Conservation (phyloP, 1,284 basidiomycete genomes). For the Lentinus polychrous region DNA sequence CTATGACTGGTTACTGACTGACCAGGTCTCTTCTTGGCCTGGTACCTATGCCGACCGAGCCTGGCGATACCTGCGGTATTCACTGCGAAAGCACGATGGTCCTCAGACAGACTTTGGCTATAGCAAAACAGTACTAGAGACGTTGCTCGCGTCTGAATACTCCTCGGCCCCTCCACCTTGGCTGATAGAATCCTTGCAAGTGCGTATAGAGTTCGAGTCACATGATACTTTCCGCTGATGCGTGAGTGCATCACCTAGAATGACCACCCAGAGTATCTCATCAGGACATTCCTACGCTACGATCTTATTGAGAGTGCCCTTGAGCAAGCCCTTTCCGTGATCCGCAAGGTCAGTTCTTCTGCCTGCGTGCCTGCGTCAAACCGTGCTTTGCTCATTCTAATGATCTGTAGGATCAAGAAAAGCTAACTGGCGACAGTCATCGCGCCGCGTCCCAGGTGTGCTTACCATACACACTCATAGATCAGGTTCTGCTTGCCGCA, state of each 20-base stretch:
- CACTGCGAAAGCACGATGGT: constrained; percentile 76
- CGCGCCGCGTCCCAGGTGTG: constrained; percentile 52
- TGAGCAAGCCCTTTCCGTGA: constrained; percentile 61
- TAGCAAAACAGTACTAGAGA: constrained; percentile 70
- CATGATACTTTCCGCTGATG: constrained; percentile 7
- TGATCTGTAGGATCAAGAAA: no score
- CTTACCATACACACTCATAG: constrained; percentile 82
- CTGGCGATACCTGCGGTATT: constrained; percentile 82
- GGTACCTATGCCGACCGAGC: constrained; percentile 78
- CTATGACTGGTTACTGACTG: constrained; percentile 76
- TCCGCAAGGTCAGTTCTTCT: constrained; percentile 53
- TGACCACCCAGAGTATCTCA: constrained; percentile 72
- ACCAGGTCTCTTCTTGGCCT: constrained; percentile 77
- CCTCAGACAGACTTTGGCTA: constrained; percentile 69
- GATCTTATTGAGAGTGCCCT: constrained; percentile 79
- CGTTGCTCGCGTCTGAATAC: constrained; percentile 61
- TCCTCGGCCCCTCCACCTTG: constrained; percentile 71
- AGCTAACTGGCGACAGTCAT: no score
- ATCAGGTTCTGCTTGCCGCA: constrained; percentile 74
- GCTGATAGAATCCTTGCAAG: constrained; percentile 72
- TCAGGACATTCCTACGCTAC: constrained; percentile 67
- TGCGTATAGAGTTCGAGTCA: constrained; percentile 25
- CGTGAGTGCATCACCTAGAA: constrained; percentile 28
- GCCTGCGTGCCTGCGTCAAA: constrained; percentile 7
- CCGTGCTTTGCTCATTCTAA: background rate